Percentiles rank a stretch among this genome's conserved stretches.
Conservation (phyloP, 441 rosid species). For the Kokia cookei region DNA sequence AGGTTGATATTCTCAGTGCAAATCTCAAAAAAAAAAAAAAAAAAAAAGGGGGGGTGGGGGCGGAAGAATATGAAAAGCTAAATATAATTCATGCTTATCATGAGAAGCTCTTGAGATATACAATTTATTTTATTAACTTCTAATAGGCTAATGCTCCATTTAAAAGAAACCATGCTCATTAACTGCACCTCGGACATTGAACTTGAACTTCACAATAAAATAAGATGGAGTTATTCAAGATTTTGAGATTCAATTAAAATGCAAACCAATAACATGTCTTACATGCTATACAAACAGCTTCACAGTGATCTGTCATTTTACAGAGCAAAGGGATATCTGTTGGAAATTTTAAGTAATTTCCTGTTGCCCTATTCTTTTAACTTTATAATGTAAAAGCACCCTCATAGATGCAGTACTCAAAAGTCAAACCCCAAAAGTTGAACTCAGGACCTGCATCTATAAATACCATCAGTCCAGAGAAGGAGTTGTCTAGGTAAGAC, state of each 20-base stretch:
- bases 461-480: neutral
- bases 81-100: neutral
- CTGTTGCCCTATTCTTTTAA: neutral
- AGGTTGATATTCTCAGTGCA: constrained; percentile 3
- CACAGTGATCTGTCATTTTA: neutral
- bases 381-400: neutral
- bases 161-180: neutral
- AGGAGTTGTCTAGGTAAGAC: neutral
- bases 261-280: neutral
- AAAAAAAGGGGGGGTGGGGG: no score
- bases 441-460: neutral
- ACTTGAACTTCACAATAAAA: neutral
- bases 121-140: neutral
- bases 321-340: neutral
- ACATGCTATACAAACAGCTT: neutral
- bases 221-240: neutral
- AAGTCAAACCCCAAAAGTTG: neutral
- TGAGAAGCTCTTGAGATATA: neutral
- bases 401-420: neutral
- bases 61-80: neutral
- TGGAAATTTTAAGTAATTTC: neutral
- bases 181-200: neutral
- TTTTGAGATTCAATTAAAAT: neutral
- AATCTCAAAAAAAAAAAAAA: neutral
- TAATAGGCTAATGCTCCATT: neutral